Evolutionary conservation across 768 basidiomycete species (phyloP), one percentile per base, ranked within the genome.

Genomic region (Lactifluus subvellereus): DNA sequence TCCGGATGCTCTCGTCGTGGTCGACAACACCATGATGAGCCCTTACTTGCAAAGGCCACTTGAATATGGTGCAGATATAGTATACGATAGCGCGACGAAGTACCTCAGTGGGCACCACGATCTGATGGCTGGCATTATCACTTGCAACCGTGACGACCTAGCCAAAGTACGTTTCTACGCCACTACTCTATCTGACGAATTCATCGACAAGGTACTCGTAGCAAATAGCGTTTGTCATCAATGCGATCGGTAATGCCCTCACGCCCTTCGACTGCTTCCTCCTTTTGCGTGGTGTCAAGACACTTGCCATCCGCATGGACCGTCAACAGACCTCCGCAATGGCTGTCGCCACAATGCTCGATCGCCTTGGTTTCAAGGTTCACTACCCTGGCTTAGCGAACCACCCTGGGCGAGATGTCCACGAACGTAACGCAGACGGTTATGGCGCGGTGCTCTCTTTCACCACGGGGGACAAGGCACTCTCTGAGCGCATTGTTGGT

Each of bases 1-100:
- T 18, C 87, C 88, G 8, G 83, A 89, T 70, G 94, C 93, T 2
- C 69, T 94, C 68, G 77, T 95, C 57, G 89, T 95, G 42, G 93
- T 94, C 22, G 97, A 98, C 74, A 98, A 99, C 72, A 98, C 97
- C 64, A 98, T 98, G 97, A 98, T 98, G 96, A 97, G 94, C 71
- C 96, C 97, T 16, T 98, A 98, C 75, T 80, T 98, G 8, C 94
- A 96, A 72, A 79, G 95, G 61, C 97, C 97, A 11, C 82, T 98
- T 42, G 94, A 98, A 70, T 88, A 97, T 56, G 97, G 96, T 16
- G 92, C 92, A 53, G 97, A 99, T 72, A 85, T 99, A 59, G 95
- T 98, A 9, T 99, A 99, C 71, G 97, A 99, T 74, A 95, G 93
- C 62, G 97, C 87, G 10, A 98, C 97, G 27, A 99, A 99, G 73